These are phyloP conservation scores for Euphorbia corollata DNA, from an alignment of 441 rosid species.

Conservation along the genomic window DNA sequence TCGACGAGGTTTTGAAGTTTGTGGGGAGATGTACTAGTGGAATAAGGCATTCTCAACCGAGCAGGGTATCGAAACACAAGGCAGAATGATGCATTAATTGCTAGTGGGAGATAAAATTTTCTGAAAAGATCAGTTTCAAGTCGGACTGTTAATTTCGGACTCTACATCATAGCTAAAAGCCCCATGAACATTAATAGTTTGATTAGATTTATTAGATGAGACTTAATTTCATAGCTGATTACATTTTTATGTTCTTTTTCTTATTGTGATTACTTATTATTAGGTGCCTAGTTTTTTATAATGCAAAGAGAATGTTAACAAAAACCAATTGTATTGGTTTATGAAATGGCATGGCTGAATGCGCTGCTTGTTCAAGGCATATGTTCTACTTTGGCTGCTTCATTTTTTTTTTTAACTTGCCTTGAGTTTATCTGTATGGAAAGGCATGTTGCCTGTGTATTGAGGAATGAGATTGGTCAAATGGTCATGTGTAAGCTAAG, in stretches of 20 bases:
- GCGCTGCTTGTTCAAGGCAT: not conserved
- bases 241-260: not conserved
- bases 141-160: not conserved
- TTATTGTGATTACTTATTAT: not conserved
- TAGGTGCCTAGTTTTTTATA: not conserved
- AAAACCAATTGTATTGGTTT: not conserved
- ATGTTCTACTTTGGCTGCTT: not conserved
- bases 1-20: conserved; percentile 73
- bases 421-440: not conserved
- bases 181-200: conserved; percentile 10
- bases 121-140: not conserved
- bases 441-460: no score
- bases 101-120: not conserved
- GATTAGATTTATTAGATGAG: conserved; percentile 15
- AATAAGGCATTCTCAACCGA: conserved; percentile 31
- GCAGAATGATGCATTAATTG: conserved; percentile 35
- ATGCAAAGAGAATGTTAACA: not conserved
- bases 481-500: no score
- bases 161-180: not conserved
- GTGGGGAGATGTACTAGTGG: conserved; percentile 61
- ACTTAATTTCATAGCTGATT: not conserved
- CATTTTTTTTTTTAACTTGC: no score
- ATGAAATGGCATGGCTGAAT: not conserved
- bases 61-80: conserved; percentile 39
- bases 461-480: no score